Conservation (phyloP, 148 eudicot genomes). For the Euryodendron excelsum region DNA sequence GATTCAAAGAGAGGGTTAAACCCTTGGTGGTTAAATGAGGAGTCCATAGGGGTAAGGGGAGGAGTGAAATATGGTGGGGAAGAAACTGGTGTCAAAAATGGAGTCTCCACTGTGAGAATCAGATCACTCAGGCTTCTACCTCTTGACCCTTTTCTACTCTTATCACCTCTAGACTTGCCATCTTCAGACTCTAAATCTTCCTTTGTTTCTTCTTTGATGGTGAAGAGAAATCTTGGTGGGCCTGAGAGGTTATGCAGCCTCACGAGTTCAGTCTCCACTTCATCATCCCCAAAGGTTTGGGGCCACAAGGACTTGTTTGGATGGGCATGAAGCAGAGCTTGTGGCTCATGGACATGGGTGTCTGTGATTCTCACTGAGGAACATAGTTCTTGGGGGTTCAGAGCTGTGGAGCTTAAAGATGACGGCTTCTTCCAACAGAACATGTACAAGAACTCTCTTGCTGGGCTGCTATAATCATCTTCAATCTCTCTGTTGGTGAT, state of each 20-base stretch:
- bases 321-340: slow-evolving; percentile 7
- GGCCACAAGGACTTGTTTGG: slow-evolving; percentile 27
- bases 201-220: slow-evolving; percentile 71
- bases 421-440: slow-evolving; percentile 44
- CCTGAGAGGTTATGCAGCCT: slow-evolving; percentile 33
- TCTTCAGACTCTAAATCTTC: slow-evolving; percentile 79
- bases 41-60: slow-evolving; percentile 44
- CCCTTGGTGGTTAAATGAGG: slow-evolving; percentile 19
- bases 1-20: slow-evolving; percentile 45
- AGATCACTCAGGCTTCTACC: slow-evolving; percentile 53
- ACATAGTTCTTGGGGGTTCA: slow-evolving; percentile 24
- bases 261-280: slow-evolving; percentile 23
- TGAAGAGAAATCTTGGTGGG: slow-evolving; percentile 68
- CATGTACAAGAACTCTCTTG: slow-evolving; percentile 37
- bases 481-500: slow-evolving; percentile 37
- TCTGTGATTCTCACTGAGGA: slow-evolving; percentile 15
- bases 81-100: slow-evolving; percentile 56
- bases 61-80: slow-evolving; percentile 69
- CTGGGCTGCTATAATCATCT: slow-evolving; percentile 32
- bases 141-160: slow-evolving; percentile 31
- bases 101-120: slow-evolving; percentile 35
- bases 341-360: slow-evolving; percentile 31
- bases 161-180: slow-evolving; percentile 25
- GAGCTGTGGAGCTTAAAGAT: slow-evolving; percentile 29
- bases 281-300: slow-evolving; percentile 34